Conservation (phyloP, 306 rosid species). For the Vicia sativa region DNA sequence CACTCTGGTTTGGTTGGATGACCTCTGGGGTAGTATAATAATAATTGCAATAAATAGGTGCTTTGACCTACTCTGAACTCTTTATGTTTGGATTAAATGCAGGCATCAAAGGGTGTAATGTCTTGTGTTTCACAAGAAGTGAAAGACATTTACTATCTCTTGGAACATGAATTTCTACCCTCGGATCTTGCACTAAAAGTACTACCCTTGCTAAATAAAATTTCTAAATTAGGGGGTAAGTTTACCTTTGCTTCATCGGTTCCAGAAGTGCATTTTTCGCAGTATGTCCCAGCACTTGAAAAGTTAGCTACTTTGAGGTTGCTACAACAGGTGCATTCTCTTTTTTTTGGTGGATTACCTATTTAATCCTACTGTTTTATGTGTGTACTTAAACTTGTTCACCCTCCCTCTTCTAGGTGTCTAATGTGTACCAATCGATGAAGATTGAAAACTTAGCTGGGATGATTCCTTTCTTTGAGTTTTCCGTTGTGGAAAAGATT, state of each 20-base stretch:
- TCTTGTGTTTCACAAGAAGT: constrained; percentile 95
- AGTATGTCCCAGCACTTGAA: constrained; percentile 75
- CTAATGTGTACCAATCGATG: constrained; percentile 82
- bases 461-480: constrained; percentile 85
- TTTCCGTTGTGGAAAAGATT: constrained; percentile 78
- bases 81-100: constrained; percentile 9
- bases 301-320: constrained; percentile 88
- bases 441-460: constrained; percentile 73
- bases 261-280: constrained; percentile 86
- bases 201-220: constrained; percentile 70
- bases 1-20: neutral
- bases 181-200: constrained; percentile 81
- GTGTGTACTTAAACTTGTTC: neutral
- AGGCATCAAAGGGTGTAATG: constrained; percentile 90
- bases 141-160: constrained; percentile 81
- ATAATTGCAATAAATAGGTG: neutral
- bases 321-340: constrained; percentile 79
- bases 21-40: neutral
- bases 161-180: constrained; percentile 87
- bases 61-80: neutral
- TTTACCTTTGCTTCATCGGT: constrained; percentile 89
- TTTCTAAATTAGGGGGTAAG: constrained; percentile 83
- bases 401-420: constrained; percentile 56
- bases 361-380: neutral
- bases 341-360: neutral